phyloP scores from a whole-genome alignment of 345 rosid species.

The Fremontodendron californicum region DNA sequence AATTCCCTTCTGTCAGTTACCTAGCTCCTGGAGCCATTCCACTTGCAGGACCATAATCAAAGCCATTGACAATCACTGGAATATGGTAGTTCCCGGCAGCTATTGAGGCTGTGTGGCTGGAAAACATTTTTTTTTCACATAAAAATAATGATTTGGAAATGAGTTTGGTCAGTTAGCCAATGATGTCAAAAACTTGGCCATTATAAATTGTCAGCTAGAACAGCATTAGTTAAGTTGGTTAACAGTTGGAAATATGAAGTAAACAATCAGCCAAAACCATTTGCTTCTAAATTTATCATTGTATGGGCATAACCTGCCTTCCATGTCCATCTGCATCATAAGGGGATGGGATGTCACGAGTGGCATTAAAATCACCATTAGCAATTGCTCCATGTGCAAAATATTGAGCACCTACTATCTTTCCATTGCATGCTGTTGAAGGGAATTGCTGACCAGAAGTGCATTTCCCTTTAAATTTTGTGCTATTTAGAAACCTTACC shows the following conservation, averaged over 20 bases:
- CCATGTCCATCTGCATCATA: constrained; percentile 57
- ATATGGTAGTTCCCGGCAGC: constrained; percentile 41
- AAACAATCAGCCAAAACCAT: neutral
- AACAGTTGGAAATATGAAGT: neutral
- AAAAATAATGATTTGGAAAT: neutral
- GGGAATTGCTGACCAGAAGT: constrained; percentile 33
- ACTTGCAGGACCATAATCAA: constrained; percentile 47
- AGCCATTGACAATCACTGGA: constrained; percentile 36
- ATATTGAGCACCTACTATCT: constrained; percentile 46
- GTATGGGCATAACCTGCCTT: constrained; percentile 32
- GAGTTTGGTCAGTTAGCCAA: neutral
- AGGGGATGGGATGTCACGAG: constrained; percentile 41
- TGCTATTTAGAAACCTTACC: neutral
- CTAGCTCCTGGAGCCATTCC: constrained; percentile 58
- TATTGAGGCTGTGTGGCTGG: constrained; percentile 49
- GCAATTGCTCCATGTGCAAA: constrained; percentile 46
- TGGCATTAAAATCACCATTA: constrained; percentile 40
- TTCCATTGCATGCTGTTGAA: constrained; percentile 35
- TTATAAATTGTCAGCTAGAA: neutral
- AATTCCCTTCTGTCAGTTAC: constrained; percentile 16
- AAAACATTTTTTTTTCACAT: neutral
- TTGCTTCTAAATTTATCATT: neutral
- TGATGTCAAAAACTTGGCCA: neutral
- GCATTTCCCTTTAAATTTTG: constrained; percentile 41
- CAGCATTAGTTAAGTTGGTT: neutral